These are phyloP conservation scores for Dictyostelium discoideum DNA, from an alignment of 78 protist species.

Conservation along the genomic window dicty_2.7 NC_007088.5:5953001-5953500, in stretches of 20 bases:
- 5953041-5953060: conserved; percentile 93
- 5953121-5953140: conserved; percentile 87
- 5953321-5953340: conserved; percentile 90
- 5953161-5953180: conserved; percentile 97
- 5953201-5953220: conserved; percentile 87
- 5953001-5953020: conserved; percentile 98
- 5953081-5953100: conserved; percentile 81
- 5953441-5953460: conserved; percentile 76
- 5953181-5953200: conserved; percentile 91
- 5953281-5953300: conserved; percentile 95
- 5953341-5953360: background rate
- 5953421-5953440: background rate
- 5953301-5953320: conserved; percentile 89
- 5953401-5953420: background rate
- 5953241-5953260: conserved; percentile 25
- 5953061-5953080: conserved; percentile 86
- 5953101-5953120: conserved; percentile 95
- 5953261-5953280: conserved; percentile 87
- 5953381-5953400: background rate
- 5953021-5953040: conserved; percentile 97
- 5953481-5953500: conserved; percentile 99
- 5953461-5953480: conserved; percentile 99
- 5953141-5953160: conserved; percentile 93
- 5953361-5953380: background rate
- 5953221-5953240: conserved; percentile 23